Evolutionary conservation across 192 early-diverging fungal species (phyloP).

Genomic region (Funneliformis mosseae): DNA sequence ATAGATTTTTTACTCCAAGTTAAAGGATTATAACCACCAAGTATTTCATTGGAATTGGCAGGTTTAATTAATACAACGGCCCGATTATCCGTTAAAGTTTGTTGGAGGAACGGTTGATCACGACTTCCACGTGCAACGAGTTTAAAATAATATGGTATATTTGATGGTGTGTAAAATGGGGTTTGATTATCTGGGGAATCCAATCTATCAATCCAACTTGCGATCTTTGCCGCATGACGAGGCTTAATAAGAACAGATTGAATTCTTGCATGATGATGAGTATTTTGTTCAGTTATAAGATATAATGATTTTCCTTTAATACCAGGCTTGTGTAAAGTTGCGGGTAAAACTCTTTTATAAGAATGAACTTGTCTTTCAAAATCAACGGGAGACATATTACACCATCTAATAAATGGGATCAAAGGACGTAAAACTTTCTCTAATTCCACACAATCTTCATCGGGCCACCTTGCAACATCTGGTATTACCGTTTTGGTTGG

Average conservation of each 20-base stretch:
- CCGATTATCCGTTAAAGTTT: background rate
- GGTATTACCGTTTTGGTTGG: background rate
- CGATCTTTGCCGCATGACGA: constrained; percentile 9
- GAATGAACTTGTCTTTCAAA: constrained; percentile 5
- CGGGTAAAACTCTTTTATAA: constrained; percentile 6
- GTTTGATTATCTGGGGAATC: background rate
- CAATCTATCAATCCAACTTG: constrained; percentile 31
- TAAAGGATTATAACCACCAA: constrained; percentile 28
- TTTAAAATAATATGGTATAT: constrained; percentile 22
- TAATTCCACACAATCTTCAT: constrained; percentile 16
- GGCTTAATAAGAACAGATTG: constrained; percentile 13
- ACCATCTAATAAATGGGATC: constrained; percentile 18
- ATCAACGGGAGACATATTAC: background rate
- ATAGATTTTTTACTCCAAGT: constrained; percentile 20
- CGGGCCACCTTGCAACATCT: constrained; percentile 2
- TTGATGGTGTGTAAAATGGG: background rate
- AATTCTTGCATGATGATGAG: background rate
- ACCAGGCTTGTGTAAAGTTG: background rate
- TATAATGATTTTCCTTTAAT: background rate
- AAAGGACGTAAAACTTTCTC: background rate
- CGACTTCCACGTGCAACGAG: constrained; percentile 4
- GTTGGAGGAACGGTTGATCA: constrained; percentile 10
- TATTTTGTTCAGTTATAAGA: background rate
- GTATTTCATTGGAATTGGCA: background rate
- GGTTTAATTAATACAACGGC: constrained; percentile 21